Conservation (phyloP, 495 filamentous ascomycete species). For the Astrocystis sublimbata region DNA sequence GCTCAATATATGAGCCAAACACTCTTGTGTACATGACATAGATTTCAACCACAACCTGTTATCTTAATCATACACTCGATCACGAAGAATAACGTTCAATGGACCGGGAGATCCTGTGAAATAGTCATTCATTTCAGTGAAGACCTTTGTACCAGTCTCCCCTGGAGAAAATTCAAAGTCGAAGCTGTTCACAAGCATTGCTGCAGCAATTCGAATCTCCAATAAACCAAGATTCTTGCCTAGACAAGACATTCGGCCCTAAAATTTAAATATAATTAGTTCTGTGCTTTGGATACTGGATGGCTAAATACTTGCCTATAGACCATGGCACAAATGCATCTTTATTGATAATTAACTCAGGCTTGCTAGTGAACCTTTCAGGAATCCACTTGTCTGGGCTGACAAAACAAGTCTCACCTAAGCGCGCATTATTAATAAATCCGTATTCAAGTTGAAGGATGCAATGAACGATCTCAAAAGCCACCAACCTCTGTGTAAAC, state of each 20-base stretch:
- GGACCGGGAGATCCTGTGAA: background rate
- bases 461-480: background rate
- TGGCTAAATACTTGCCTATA: background rate
- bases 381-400: constrained; percentile 38
- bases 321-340: constrained; percentile 38
- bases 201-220: background rate
- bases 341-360: constrained; percentile 46
- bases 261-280: background rate
- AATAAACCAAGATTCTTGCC: background rate
- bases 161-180: background rate
- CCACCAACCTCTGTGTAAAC: background rate
- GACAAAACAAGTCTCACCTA: constrained; percentile 12
- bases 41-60: too few relatives aligned
- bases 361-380: constrained; percentile 50
- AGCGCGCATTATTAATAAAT: background rate
- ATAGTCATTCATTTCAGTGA: background rate
- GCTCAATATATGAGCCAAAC: too few relatives aligned
- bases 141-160: background rate
- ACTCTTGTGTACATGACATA: too few relatives aligned
- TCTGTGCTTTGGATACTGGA: background rate
- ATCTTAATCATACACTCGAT: too few relatives aligned
- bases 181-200: background rate
- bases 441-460: background rate
- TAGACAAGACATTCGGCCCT: background rate
- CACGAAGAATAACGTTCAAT: background rate